Evolutionary conservation across 2,329 filamentous ascomycete genomes (phyloP).

Genomic region (Mycogone perniciosa): DNA sequence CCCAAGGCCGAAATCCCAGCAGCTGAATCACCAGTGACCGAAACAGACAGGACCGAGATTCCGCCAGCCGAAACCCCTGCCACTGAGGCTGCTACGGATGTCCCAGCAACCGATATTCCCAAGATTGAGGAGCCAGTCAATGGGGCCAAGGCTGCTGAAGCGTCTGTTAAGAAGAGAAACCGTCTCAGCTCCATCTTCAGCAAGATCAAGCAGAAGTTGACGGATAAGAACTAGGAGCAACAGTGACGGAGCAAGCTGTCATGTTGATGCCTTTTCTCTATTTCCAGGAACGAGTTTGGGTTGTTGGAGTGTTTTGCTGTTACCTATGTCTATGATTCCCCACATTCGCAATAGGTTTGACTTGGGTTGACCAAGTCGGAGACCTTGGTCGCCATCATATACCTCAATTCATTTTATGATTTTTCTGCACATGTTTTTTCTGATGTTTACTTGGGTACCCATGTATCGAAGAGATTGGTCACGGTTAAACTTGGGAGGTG

Average conservation of each 20-base stretch:
- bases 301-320: constrained; percentile 29
- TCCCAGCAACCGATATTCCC: constrained; percentile 15
- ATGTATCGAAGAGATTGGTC: neutral
- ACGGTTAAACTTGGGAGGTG: neutral
- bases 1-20: constrained; percentile 10
- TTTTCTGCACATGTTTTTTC: constrained; percentile 7
- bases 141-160: constrained; percentile 15
- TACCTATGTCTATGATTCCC: constrained; percentile 34
- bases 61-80: constrained; percentile 1
- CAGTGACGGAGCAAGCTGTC: constrained; percentile 6
- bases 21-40: constrained; percentile 14
- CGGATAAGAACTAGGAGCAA: constrained; percentile 24
- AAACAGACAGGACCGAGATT: constrained; percentile 16
- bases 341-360: constrained; percentile 27
- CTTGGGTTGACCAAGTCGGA: constrained; percentile 23
- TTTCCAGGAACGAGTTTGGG: constrained; percentile 25
- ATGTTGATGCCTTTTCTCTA: constrained; percentile 12
- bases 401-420: constrained; percentile 28
- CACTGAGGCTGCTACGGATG: constrained; percentile 8
- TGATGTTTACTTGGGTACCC: constrained; percentile 12
- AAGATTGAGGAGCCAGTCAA: constrained; percentile 17
- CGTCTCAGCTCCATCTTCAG: constrained; percentile 57
- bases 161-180: constrained; percentile 51
- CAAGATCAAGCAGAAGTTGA: constrained; percentile 46
- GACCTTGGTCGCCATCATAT: constrained; percentile 29